Evolutionary conservation across 129 eudicot species (phyloP), one percentile per base, ranked within the genome.

Genomic region (Escallonia rubra): DNA sequence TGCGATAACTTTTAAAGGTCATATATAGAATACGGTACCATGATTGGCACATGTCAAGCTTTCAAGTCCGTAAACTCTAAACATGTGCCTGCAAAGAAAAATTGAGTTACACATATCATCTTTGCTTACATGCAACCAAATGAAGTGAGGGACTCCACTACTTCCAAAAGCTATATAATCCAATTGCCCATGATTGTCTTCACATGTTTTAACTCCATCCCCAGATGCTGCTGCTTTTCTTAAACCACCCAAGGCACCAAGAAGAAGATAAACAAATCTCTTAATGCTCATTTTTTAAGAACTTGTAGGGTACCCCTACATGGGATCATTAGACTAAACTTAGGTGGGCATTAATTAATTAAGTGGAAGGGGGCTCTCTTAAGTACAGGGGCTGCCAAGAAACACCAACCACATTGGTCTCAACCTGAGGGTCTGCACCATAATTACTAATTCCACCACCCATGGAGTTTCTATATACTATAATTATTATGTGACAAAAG

Each of bases 181-280:
- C 55, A 50, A 50, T 4, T 50, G 55, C 55, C 55, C 55, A 50
- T 50, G 55, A 50, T 50, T 50, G 55, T 50, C 55, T 50, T n/a
- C 55, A 50, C 55, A 6, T 50, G 55, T 50, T 50, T 50, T 50
- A 50, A 50, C 55, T 50, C 55, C 55, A 50, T 11, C 59, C 2
- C 14, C 14, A 54, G 14, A n/a, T 54, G 59, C 59, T 54, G 59
- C 59, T 54, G 34, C 59, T 11, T 54, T 54, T 54, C 59, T 54
- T 54, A 8, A 14, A 8, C 23, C 14, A 3, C 59, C 59, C 59
- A 54, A 54, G 23, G 59, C 14, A 54, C 16, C 6, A 54, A 8
- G 14, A 34, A 54, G 13, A 54, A 11, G 14, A 54, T 54, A 54
- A 54, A 54, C 59, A 11, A 54, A 54, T 14, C 59, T 14, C 34